These are phyloP conservation scores for Rubroboletus pulcherrimus DNA, from an alignment of 768 basidiomycete genomes.

Conservation along the genomic window DNA sequence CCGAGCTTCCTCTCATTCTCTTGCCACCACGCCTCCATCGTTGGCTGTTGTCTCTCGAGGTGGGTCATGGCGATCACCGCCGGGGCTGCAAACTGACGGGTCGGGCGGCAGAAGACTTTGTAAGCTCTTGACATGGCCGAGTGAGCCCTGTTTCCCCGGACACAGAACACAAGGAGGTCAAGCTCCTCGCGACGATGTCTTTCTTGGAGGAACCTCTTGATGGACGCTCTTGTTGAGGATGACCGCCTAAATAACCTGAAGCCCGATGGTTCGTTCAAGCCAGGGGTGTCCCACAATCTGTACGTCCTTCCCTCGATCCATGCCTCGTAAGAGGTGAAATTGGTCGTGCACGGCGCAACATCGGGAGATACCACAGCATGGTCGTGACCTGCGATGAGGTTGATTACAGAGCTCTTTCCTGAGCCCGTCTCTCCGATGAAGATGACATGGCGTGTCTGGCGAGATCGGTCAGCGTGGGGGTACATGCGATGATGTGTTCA, in stretches of 20 bases:
- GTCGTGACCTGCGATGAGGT: slow-evolving; percentile 31
- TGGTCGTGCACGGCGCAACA: slow-evolving; percentile 31
- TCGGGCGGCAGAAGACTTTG: slow-evolving; percentile 27
- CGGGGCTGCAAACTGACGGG: slow-evolving; percentile 33
- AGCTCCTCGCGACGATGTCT: slow-evolving; percentile 21
- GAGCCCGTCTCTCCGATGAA: slow-evolving; percentile 35
- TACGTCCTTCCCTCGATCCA: slow-evolving; percentile 14
- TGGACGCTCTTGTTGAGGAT: not conserved
- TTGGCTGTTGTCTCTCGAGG: slow-evolving; percentile 30
- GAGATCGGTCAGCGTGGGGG: not conserved
- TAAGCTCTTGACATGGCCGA: slow-evolving; percentile 15
- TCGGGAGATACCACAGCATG: slow-evolving; percentile 27
- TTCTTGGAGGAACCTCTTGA: slow-evolving; percentile 33
- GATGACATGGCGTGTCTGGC: slow-evolving; percentile 28
- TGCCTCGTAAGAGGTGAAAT: slow-evolving; percentile 21
- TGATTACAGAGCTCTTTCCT: slow-evolving; percentile 42
- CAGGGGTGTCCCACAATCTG: slow-evolving; percentile 33
- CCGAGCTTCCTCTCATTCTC: slow-evolving; percentile 20
- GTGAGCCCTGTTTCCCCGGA: slow-evolving; percentile 17
- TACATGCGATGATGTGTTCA: not conserved
- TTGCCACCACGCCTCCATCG: slow-evolving; percentile 35
- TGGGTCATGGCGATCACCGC: slow-evolving; percentile 37
- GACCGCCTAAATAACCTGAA: slow-evolving; percentile 8
- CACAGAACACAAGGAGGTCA: slow-evolving; percentile 23
- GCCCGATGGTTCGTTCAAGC: slow-evolving; percentile 17